Evolutionary conservation across 352 stramenopile species (phyloP).

Genomic region (Pilasporangium apinafurcum): DNA sequence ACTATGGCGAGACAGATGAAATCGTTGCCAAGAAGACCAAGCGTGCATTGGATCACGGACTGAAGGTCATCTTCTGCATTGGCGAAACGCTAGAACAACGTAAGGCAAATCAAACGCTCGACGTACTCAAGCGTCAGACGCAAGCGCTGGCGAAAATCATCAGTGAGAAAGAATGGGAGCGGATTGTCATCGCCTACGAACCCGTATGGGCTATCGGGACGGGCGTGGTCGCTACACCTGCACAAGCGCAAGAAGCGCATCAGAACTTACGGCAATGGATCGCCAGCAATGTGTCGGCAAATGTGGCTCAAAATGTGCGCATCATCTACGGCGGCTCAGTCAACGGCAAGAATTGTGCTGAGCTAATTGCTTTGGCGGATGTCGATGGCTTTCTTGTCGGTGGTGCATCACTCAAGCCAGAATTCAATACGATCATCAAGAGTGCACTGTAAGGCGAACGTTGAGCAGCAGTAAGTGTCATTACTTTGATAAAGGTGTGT

Average conservation of each 20-base stretch:
- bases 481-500: too few species aligned
- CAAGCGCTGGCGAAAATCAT: conserved; percentile 88
- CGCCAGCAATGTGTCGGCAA: conserved; percentile 45
- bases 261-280: conserved; percentile 83
- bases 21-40: conserved; percentile 94
- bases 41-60: conserved; percentile 79
- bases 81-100: conserved; percentile 92
- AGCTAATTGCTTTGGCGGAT: conserved; percentile 83
- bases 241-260: conserved; percentile 92
- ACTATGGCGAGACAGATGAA: conserved; percentile 90
- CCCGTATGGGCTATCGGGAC: conserved; percentile 98
- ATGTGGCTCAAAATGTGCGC: conserved; percentile 65
- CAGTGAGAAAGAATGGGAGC: conserved; percentile 66
- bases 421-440: conserved; percentile 87
- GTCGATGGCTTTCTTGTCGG: conserved; percentile 94
- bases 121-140: conserved; percentile 94
- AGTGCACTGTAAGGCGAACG: conserved; percentile 33
- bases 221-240: conserved; percentile 92
- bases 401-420: conserved; percentile 90
- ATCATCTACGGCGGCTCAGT: conserved; percentile 94
- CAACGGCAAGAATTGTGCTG: conserved; percentile 85
- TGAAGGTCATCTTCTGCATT: conserved; percentile 96
- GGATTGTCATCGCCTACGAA: conserved; percentile 95
- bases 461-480: not conserved
- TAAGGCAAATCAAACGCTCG: conserved; percentile 83